Evolutionary conservation across 2,329 filamentous ascomycete genomes (phyloP), one percentile per base, ranked within the genome.

Genomic region (Orbilia oligospora): DNA sequence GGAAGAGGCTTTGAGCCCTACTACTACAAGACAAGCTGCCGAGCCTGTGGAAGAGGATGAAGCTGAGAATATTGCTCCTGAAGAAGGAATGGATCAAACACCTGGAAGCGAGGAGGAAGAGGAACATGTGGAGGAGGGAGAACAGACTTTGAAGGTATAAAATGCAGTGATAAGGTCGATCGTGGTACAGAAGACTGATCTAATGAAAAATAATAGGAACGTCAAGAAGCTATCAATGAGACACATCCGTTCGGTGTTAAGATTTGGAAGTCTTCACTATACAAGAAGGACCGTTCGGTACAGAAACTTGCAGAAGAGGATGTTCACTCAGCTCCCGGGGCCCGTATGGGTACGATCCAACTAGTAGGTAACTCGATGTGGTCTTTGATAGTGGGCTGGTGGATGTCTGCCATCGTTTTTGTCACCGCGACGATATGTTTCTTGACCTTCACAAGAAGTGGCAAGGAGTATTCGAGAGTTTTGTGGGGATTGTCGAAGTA

Each of bases 211-310:
- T 10, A 22, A 61, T 63, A 97, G 84, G 96, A 99, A 84, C 90
- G 96, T 71, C 96, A 99, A 85, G 91, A 97, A 84, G 96, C 96
- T 81, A 99, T 99, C 87, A 99, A 99, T 85, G 92, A 97, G 84
- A 99, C 96, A 0, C 96, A 99, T 87, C 96, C 96, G 0, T 99
- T 99, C 82, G 96, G 96, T 87, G 98, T 99, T 83, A 91, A 97
- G 84, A 93, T 99, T 80, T 99, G 96, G 96, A 99, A 99, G 85
- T 96, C 96, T 51, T 97, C 96, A 0, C 85, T 99, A 80, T 99
- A 99, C 88, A 99, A 99, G 86, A 99, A 99, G 85, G 91, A 92
- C 82, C 91, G 96, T 71, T 99, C 96, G 0, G 97, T 99, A 44
- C 94, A 98, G 84, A 96, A 97, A 85, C 97, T 91, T 56, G 96